Percentiles rank a stretch among this genome's conserved stretches.
Conservation (phyloP, 139 green algal genomes). For the Chlorella sp. region DNA sequence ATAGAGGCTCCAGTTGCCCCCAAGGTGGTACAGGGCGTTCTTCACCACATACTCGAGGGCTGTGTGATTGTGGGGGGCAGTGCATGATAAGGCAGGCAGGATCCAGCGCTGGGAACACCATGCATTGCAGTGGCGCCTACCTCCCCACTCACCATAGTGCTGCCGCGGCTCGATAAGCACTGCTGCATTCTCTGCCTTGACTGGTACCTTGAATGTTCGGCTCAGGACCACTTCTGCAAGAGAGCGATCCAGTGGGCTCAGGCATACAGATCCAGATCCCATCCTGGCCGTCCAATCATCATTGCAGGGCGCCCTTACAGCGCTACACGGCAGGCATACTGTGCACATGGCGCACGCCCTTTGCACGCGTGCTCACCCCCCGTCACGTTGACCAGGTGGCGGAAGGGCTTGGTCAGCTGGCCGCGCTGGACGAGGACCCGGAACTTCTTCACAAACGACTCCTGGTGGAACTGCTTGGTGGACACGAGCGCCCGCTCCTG, state of each 20-base stretch:
- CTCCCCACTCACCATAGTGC: slow-evolving; percentile 10
- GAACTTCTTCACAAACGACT: slow-evolving; percentile 18
- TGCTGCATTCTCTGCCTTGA: neutral
- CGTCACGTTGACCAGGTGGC: slow-evolving; percentile 14
- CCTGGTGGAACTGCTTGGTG: slow-evolving; percentile 13
- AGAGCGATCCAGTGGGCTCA: too few species aligned
- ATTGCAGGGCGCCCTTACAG: neutral
- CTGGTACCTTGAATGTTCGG: neutral
- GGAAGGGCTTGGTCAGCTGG: slow-evolving; percentile 21
- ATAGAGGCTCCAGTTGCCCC: slow-evolving; percentile 9
- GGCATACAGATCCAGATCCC: too few species aligned
- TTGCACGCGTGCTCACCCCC: neutral
- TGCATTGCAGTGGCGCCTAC: neutral
- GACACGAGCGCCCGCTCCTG: neutral
- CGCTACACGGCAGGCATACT: too few species aligned
- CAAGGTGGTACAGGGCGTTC: slow-evolving; percentile 26
- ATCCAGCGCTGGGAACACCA: neutral
- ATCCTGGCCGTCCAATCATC: neutral
- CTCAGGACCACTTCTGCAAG: slow-evolving; percentile 6
- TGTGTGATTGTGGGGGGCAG: neutral
- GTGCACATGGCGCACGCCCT: too few species aligned
- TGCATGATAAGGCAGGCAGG: neutral
- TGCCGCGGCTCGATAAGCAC: slow-evolving; percentile 28
- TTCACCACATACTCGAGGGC: slow-evolving; percentile 30
- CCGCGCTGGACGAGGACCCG: slow-evolving; percentile 14